Conservation (phyloP, 768 basidiomycete species). For the Boletales sp. region DNA sequence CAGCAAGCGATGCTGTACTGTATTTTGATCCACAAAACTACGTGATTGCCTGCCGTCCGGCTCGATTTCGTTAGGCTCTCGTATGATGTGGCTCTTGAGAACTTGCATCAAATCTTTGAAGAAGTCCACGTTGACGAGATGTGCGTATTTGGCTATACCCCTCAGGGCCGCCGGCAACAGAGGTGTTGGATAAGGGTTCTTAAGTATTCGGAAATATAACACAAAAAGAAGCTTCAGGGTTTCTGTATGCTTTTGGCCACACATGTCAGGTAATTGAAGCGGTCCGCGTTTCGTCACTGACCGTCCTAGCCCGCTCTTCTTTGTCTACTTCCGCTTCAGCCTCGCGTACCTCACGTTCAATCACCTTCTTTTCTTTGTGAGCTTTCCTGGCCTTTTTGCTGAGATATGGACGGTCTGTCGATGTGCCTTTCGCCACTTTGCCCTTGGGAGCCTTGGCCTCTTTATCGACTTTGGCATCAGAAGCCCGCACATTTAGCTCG, state of each 20-base stretch:
- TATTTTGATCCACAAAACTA: constrained; percentile 31
- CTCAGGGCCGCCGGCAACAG: constrained; percentile 84
- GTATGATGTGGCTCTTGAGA: constrained; percentile 70
- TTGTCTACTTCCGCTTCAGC: constrained; percentile 92
- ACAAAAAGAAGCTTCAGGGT: constrained; percentile 96
- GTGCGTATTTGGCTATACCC: constrained; percentile 91
- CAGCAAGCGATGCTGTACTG: constrained; percentile 59
- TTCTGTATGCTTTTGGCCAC: constrained; percentile 79
- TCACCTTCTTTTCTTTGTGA: constrained; percentile 84
- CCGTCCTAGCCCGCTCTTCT: constrained; percentile 80
- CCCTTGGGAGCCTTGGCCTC: constrained; percentile 41
- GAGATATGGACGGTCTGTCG: constrained; percentile 63
- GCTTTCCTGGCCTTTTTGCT: constrained; percentile 91
- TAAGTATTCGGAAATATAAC: constrained; percentile 93
- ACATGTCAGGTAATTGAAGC: constrained; percentile 17
- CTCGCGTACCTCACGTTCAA: constrained; percentile 88
- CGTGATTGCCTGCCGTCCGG: constrained; percentile 32
- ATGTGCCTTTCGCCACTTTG: constrained; percentile 50
- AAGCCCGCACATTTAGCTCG: constrained; percentile 79
- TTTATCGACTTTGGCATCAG: constrained; percentile 63
- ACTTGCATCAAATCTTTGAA: constrained; percentile 93
- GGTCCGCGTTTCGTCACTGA: constrained; percentile 40
- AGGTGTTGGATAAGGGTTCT: constrained; percentile 72
- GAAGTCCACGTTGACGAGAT: constrained; percentile 97
- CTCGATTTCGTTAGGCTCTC: constrained; percentile 42